Evolutionary conservation across 176 grass and related monocot genomes (phyloP).

Genomic region (Eleusine coracana): DNA sequence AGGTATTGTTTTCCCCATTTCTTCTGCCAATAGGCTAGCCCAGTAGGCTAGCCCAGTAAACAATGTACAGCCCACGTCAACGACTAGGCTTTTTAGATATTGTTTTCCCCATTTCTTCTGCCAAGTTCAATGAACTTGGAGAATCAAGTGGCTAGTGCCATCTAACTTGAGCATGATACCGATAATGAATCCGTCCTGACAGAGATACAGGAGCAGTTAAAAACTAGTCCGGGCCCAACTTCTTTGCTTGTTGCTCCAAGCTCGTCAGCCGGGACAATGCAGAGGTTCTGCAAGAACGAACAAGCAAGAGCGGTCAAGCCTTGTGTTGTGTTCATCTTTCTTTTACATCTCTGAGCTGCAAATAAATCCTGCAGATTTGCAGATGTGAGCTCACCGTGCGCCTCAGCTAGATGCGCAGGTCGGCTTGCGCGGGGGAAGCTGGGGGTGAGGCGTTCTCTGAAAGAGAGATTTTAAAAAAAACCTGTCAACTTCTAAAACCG

Average conservation of each 20-base stretch:
- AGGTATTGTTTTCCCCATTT: too few relatives aligned
- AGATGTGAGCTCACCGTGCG: slow-evolving; percentile 38
- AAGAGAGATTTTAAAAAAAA: neutral
- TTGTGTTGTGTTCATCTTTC: neutral
- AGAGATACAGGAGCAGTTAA: slow-evolving; percentile 32
- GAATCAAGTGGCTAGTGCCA: neutral
- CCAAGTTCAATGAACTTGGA: neutral
- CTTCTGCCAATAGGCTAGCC: neutral
- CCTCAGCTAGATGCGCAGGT: slow-evolving; percentile 67
- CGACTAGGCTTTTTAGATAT: neutral
- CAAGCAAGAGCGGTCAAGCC: slow-evolving; percentile 13
- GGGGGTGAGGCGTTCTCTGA: slow-evolving; percentile 89
- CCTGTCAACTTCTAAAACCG: neutral
- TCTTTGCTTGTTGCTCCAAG: neutral
- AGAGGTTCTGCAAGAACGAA: slow-evolving; percentile 12
- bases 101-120: neutral
- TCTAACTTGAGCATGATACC: slow-evolving; percentile 19
- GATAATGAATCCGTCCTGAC: slow-evolving; percentile 21
- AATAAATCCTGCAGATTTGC: neutral
- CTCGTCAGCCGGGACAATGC: slow-evolving; percentile 10
- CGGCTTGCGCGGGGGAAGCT: slow-evolving; percentile 89
- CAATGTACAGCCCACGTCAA: neutral
- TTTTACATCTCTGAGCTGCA: neutral
- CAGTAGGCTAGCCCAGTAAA: neutral
- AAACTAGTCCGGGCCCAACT: slow-evolving; percentile 1